Evolutionary conservation across 2,329 filamentous ascomycete species (phyloP), one percentile per base, ranked within the genome.

Genomic region (Chrysoporthe cubensis): DNA sequence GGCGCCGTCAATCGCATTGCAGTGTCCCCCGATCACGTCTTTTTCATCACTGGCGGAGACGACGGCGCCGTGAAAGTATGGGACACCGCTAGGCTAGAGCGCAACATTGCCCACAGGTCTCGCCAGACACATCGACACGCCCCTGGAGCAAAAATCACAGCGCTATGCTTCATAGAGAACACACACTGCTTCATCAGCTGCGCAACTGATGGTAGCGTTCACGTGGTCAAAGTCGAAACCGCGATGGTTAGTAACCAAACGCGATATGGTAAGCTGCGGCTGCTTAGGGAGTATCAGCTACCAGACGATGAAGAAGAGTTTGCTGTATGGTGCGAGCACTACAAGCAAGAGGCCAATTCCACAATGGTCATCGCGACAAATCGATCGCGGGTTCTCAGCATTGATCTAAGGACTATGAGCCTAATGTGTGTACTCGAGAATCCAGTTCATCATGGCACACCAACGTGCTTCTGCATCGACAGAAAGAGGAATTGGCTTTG

Each of bases 101-200:
- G 94, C 57, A 98, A 97, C 76, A 88, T 98, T 62, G 91, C 92
- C 0, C 91, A 97, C 74, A 88, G 94, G 56, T 94, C 96, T 40
- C 87, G 95, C 32, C 92, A 96, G 75, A 96, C 92, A 0, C 91
- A 97, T 79, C 90, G 85, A 67, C 92, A 97, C 73, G 86, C 85
- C 0, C 80, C 87, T 0, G 91, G 90, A 1, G 86, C 90, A 0
- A 91, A 88, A 68, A 91, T 98, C 2, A 89, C 93, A 42, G 90
- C 92, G 16, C 79, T 99, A 32, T 94, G 93, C 73, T 98, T 99
- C 76, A 88, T 99, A 50, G 94, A 98, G 75, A 92, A 94, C 72
- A 97, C 94, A 0, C 94, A 98, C 77, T 94, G 92, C 32, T 98
- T 99, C 76, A 85, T 97, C 70, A 97, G 92, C 75, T 96, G 93